phyloP scores from a whole-genome alignment of 2,329 filamentous ascomycete species.

The Clarireedia hainanense region DNA sequence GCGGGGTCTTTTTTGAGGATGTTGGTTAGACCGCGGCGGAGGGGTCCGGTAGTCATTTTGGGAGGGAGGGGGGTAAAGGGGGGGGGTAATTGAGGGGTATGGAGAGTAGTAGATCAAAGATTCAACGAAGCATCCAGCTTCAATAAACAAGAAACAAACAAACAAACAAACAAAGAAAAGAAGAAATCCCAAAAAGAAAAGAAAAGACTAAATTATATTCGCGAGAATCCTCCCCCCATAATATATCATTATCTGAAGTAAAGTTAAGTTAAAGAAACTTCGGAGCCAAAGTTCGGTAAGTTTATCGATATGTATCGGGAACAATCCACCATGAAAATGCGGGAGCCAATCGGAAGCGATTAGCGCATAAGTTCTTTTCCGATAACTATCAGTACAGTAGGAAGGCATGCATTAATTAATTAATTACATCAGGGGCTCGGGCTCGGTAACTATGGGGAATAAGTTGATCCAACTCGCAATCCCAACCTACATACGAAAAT shows the following conservation, averaged over 20 bases:
- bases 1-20: conserved; percentile 71
- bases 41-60: conserved; percentile 22
- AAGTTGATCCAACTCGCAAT: too few relatives aligned
- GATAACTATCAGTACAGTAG: background rate
- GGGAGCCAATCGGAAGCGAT: conserved; percentile 1
- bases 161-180: background rate
- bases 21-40: conserved; percentile 61
- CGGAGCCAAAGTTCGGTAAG: background rate
- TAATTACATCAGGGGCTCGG: too few relatives aligned
- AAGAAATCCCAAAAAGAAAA: too few relatives aligned
- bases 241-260: background rate
- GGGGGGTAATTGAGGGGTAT: background rate
- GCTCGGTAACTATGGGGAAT: too few relatives aligned
- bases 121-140: background rate
- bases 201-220: too few relatives aligned
- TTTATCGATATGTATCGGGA: background rate
- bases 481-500: too few relatives aligned
- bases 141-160: background rate
- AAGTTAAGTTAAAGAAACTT: background rate
- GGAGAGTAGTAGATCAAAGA: background rate
- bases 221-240: background rate
- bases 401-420: too few relatives aligned
- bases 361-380: conserved; percentile 1
- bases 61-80: background rate
- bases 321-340: background rate